These are phyloP conservation scores for Stellera chamaejasme DNA, from an alignment of 345 rosid genomes.

Conservation along the genomic window DNA sequence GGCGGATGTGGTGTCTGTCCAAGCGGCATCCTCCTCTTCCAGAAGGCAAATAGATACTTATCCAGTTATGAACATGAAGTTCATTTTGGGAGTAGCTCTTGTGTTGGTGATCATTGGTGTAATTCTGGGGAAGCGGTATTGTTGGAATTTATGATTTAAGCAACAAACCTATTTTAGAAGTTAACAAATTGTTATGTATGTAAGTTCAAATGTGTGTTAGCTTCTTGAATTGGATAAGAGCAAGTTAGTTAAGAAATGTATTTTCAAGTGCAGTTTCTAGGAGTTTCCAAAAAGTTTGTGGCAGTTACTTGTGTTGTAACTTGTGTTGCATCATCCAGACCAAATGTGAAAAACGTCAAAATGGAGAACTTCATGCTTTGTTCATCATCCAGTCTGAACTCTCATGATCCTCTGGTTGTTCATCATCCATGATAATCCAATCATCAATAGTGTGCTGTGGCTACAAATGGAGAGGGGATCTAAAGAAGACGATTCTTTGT, in stretches of 20 bases:
- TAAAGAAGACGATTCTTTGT: slow-evolving; percentile 21
- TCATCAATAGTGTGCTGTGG: slow-evolving; percentile 44
- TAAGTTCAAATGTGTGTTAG: too few relatives aligned
- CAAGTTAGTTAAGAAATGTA: too few relatives aligned
- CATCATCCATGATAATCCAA: slow-evolving; percentile 57
- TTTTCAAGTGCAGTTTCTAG: too few relatives aligned
- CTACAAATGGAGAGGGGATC: slow-evolving; percentile 53
- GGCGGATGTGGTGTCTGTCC: slow-evolving; percentile 33
- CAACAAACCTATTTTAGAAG: too few relatives aligned
- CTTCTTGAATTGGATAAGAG: too few relatives aligned
- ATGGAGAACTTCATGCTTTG: too few relatives aligned
- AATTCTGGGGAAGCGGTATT: slow-evolving; percentile 73
- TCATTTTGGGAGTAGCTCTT: slow-evolving; percentile 60
- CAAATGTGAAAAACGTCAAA: too few relatives aligned
- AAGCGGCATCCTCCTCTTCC: slow-evolving; percentile 31
- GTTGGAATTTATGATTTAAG: background rate
- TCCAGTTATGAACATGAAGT: slow-evolving; percentile 33
- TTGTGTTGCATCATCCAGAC: too few relatives aligned
- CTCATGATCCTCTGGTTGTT: slow-evolving; percentile 36
- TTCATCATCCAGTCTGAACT: slow-evolving; percentile 57
- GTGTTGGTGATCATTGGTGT: slow-evolving; percentile 67
- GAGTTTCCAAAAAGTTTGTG: too few relatives aligned
- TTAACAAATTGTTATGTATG: too few relatives aligned
- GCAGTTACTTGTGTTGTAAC: too few relatives aligned
- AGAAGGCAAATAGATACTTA: slow-evolving; percentile 30